Evolutionary conservation across 176 grass and related monocot species (phyloP), one percentile per base, ranked within the genome.

Genomic region (Eremochloa ophiuroides): DNA sequence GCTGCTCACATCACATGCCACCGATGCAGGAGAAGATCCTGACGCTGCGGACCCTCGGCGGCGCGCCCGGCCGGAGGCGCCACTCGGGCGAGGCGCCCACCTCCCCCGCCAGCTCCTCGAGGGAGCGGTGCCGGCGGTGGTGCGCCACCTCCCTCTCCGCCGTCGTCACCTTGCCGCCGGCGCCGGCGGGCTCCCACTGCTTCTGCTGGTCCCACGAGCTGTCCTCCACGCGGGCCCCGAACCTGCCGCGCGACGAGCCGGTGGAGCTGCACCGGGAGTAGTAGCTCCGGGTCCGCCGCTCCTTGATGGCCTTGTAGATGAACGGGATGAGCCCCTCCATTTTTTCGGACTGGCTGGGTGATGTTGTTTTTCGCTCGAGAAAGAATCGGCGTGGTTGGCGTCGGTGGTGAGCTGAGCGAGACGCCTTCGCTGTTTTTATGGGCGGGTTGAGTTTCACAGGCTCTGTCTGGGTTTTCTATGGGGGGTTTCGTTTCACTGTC

Each of bases 291-390:
- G 10, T 77, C 69, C 84, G 84, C 29, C 87, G 67, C 65, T 92
- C 88, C 81, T 97, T 97, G 91, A 97, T 86, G 12, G 86, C 79
- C 74, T 34, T 97, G 80, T 75, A 93, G 77, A 97, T 87, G 72
- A 97, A 97, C 83, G 91, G 94, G 55, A 97, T 97, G 46, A 97
- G 66, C 23, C 94, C 91, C 85, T 97, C 94, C 94, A 97, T 96
- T 17, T 27, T 22, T 1, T 11, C 3, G 14, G 31, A 10, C 7
- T 35, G 18, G 15, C 12, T 29, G 62, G n/a, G 10, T 18, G 20
- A 9, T 25, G 10, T 9, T 28, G 12, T 62, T 2, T 9, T 59
- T 29, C 8, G 37, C 18, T 66, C 8, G 53, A 25, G 55, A 5
- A 4, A 51, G 34, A 28, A 51, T 34, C 2, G 44, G 30, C 7